Percentiles rank a stretch among this genome's conserved stretches.
These are phyloP conservation scores for Acer saccharum DNA, from an alignment of 345 rosid species.

Conservation along the genomic window DNA sequence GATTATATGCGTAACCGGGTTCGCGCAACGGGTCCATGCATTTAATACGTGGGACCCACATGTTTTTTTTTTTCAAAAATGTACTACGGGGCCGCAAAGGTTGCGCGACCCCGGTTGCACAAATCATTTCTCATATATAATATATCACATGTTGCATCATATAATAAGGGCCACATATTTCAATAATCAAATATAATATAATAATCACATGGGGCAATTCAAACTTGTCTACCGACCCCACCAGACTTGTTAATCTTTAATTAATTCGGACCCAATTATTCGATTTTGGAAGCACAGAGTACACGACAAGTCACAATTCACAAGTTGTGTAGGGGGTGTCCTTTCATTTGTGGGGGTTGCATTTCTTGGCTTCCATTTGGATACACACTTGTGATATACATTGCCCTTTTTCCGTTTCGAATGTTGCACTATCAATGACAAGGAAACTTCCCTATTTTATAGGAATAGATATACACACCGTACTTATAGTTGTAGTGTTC, in stretches of 20 bases:
- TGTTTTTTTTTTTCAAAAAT: too few relatives aligned
- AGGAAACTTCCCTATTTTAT: too few relatives aligned
- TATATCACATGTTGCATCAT: not conserved
- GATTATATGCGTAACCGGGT: too few relatives aligned
- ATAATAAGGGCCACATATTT: not conserved
- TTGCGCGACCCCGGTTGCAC: too few relatives aligned
- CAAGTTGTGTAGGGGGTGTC: not conserved
- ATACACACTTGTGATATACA: not conserved
- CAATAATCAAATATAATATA: not conserved
- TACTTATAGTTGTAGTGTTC: too few relatives aligned
- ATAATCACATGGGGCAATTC: not conserved
- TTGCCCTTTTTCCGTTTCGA: not conserved
- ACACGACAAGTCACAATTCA: not conserved
- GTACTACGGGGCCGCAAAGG: too few relatives aligned
- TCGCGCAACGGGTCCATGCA: too few relatives aligned
- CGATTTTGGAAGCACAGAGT: not conserved
- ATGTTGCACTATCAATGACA: too few relatives aligned
- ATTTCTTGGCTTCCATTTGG: not conserved
- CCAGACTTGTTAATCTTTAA: not conserved
- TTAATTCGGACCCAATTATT: not conserved
- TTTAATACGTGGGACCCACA: too few relatives aligned
- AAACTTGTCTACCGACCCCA: not conserved
- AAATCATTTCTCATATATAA: too few relatives aligned
- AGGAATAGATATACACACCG: too few relatives aligned
- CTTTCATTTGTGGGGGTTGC: too few relatives aligned